Percentiles rank a stretch among this genome's conserved stretches.
Evolutionary conservation across 257 asterid genomes (phyloP).

Genomic region (Nicotiana benthamiana): DNA sequence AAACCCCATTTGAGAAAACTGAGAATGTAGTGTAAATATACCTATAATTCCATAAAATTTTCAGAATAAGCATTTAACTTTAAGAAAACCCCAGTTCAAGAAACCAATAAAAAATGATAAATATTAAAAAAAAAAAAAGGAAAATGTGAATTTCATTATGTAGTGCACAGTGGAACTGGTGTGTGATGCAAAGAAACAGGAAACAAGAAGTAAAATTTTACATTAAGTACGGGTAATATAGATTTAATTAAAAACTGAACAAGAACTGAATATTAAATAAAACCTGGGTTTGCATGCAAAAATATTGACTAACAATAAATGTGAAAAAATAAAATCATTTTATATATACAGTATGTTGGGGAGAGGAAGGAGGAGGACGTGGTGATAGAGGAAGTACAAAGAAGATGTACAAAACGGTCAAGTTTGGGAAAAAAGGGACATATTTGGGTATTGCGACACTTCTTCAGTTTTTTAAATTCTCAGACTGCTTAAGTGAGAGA

Average conservation of each 20-base stretch:
- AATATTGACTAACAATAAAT: neutral
- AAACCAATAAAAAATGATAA: neutral
- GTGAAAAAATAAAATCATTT: neutral
- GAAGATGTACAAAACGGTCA: neutral
- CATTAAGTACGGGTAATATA: neutral
- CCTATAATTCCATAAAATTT: neutral
- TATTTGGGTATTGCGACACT: constrained; percentile 5
- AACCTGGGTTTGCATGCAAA: neutral
- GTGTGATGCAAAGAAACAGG: neutral
- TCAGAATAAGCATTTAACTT: neutral
- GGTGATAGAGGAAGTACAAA: neutral
- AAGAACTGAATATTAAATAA: neutral
- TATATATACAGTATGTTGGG: neutral
- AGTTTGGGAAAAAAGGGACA: neutral
- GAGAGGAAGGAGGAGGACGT: neutral
- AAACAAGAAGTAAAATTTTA: neutral
- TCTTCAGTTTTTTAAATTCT: neutral
- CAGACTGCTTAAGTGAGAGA: neutral
- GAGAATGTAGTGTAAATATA: neutral
- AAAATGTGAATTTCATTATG: no score
- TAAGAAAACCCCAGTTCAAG: neutral
- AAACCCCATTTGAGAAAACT: neutral
- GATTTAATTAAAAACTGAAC: neutral
- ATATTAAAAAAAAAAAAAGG: neutral
- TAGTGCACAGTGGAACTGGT: neutral